Conservation (phyloP, 2,329 filamentous ascomycete genomes). For the Botrytis tulipae region DNA sequence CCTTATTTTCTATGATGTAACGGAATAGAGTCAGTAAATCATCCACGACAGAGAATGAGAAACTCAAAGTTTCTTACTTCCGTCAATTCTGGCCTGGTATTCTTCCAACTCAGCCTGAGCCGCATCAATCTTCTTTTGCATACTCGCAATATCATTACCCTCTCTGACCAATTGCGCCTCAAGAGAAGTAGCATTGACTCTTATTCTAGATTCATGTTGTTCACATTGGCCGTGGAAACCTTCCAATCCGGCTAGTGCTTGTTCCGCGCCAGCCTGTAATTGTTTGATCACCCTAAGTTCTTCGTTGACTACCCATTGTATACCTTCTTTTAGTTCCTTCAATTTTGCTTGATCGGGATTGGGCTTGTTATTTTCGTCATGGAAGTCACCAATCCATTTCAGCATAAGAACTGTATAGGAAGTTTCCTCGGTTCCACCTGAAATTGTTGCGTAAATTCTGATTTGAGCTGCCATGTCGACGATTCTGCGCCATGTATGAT, state of each 20-base stretch:
- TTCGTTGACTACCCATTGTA: not conserved
- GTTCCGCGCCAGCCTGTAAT: not conserved
- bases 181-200: not conserved
- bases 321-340: not conserved
- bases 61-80: not conserved
- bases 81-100: not conserved
- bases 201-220: not conserved
- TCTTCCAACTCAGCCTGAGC: not conserved
- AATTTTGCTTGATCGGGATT: not conserved
- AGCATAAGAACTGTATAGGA: conserved; percentile 6
- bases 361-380: not conserved
- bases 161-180: not conserved
- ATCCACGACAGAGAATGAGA: not conserved
- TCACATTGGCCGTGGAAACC: not conserved
- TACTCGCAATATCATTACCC: not conserved
- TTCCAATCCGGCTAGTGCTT: not conserved
- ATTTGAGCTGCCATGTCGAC: conserved; percentile 8
- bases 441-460: conserved; percentile 5
- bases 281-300: conserved; percentile 5
- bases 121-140: conserved; percentile 1
- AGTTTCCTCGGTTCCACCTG: conserved; percentile 6
- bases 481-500: not conserved
- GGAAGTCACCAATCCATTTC: conserved; percentile 3
- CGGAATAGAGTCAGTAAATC: not conserved
- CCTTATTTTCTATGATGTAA: not conserved